These are phyloP conservation scores for Pecoramyces ruminantium DNA, from an alignment of 192 early-diverging fungal genomes.

Conservation along the genomic window DNA sequence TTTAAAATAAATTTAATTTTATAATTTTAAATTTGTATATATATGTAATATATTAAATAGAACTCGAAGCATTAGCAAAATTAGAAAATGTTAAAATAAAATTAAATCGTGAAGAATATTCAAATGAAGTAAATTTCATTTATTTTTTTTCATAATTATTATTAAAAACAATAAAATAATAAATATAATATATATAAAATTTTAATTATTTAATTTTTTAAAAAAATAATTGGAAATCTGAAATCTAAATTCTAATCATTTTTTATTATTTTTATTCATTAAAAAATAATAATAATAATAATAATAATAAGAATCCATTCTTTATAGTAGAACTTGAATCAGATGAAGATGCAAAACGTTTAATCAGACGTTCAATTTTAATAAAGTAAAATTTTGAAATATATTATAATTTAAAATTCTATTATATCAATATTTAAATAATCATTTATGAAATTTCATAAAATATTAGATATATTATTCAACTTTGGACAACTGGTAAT, in stretches of 20 bases:
- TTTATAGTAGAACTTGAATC: slow-evolving; percentile 54
- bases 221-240: too few species aligned
- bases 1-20: too few species aligned
- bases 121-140: slow-evolving; percentile 41
- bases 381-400: slow-evolving; percentile 41
- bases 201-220: too few species aligned
- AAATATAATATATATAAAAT: too few species aligned
- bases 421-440: too few species aligned
- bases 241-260: too few species aligned
- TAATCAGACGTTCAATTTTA: slow-evolving; percentile 71
- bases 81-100: slow-evolving; percentile 52
- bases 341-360: slow-evolving; percentile 45
- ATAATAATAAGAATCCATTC: slow-evolving; percentile 45
- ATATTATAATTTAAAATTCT: too few species aligned
- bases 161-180: neutral
- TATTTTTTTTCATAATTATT: too few species aligned
- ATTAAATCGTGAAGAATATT: slow-evolving; percentile 42
- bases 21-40: neutral
- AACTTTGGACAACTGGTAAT: slow-evolving; percentile 53
- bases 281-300: too few species aligned
- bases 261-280: neutral
- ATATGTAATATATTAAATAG: slow-evolving; percentile 6
- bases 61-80: slow-evolving; percentile 67
- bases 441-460: too few species aligned
- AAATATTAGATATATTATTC: slow-evolving; percentile 41